phyloP scores from a whole-genome alignment of 1,284 basidiomycete genomes.

The Cutaneotrichosporon sp. region DNA sequence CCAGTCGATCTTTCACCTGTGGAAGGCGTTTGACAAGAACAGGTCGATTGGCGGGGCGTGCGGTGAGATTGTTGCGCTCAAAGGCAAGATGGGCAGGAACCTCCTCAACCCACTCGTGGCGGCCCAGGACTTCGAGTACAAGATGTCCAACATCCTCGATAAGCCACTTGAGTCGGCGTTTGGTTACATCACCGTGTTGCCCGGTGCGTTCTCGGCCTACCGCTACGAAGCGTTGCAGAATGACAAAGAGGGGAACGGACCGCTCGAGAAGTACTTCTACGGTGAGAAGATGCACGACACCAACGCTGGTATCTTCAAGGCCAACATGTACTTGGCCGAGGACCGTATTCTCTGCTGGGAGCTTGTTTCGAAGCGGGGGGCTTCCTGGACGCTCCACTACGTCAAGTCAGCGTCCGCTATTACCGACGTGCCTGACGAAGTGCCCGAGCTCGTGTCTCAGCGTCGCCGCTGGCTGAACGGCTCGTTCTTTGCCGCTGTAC shows the following conservation, averaged over 20 bases:
- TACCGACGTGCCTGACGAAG: constrained; percentile 87
- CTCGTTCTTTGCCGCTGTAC: constrained; percentile 91
- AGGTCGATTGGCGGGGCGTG: constrained; percentile 94
- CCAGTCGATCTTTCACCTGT: constrained; percentile 87
- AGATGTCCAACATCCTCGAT: constrained; percentile 90
- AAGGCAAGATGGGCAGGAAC: constrained; percentile 75
- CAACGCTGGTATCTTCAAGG: constrained; percentile 83
- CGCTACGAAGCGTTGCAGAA: constrained; percentile 86
- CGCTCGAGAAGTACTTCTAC: constrained; percentile 89
- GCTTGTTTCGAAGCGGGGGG: constrained; percentile 80
- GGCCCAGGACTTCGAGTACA: constrained; percentile 69
- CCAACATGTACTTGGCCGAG: constrained; percentile 94
- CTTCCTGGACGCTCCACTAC: constrained; percentile 86
- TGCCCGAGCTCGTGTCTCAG: constrained; percentile 87
- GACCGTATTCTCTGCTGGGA: constrained; percentile 84
- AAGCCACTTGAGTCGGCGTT: constrained; percentile 78
- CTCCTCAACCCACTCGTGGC: constrained; percentile 74
- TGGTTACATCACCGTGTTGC: constrained; percentile 88
- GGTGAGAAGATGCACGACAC: constrained; percentile 91
- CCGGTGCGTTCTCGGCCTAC: constrained; percentile 75
- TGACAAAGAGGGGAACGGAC: constrained; percentile 80
- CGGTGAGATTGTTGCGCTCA: constrained; percentile 91
- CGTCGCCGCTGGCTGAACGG: constrained; percentile 95
- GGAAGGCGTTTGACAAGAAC: constrained; percentile 97
- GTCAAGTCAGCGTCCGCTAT: constrained; percentile 88